A percentile compares a stretch with the other conserved stretches of the same genome.
These are phyloP conservation scores for Limonium bicolor DNA, from an alignment of 148 eudicot genomes.

Conservation along the genomic window DNA sequence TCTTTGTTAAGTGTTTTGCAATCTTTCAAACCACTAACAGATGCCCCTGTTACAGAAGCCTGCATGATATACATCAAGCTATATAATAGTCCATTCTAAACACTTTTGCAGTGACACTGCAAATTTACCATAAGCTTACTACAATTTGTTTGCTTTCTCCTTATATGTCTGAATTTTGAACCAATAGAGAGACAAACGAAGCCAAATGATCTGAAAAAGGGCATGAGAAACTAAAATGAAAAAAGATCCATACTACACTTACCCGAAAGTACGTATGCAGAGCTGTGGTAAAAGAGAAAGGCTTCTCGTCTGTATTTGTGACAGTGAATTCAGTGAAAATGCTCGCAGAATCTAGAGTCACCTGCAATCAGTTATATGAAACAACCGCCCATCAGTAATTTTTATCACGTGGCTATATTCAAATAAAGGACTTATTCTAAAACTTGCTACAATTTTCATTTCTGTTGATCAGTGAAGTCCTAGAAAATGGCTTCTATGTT, in stretches of 20 bases:
- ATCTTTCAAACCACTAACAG: slow-evolving; percentile 74
- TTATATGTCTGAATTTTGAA: no score
- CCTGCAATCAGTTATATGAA: slow-evolving; percentile 34
- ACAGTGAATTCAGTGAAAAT: slow-evolving; percentile 75
- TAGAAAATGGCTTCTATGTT: not conserved
- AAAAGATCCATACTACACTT: no score
- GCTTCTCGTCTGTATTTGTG: slow-evolving; percentile 67
- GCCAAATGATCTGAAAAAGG: not conserved
- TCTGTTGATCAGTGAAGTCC: not conserved
- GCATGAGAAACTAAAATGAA: not conserved
- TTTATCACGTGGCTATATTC: not conserved
- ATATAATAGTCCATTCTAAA: not conserved
- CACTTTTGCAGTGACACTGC: not conserved
- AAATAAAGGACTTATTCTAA: not conserved
- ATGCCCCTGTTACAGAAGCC: slow-evolving; percentile 68
- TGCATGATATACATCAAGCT: slow-evolving; percentile 17
- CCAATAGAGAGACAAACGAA: not conserved
- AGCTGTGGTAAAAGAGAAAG: slow-evolving; percentile 84
- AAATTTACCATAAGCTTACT: no score
- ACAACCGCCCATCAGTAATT: no score
- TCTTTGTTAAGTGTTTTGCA: slow-evolving; percentile 90
- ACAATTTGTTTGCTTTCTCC: no score
- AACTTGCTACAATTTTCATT: no score
- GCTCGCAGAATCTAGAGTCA: slow-evolving; percentile 54
- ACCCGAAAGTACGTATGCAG: slow-evolving; percentile 87